Percentiles rank a stretch among this genome's conserved stretches.
Evolutionary conservation across 192 early-diverging fungal species (phyloP).

Genomic region (Gaertneriomyces sp.): DNA sequence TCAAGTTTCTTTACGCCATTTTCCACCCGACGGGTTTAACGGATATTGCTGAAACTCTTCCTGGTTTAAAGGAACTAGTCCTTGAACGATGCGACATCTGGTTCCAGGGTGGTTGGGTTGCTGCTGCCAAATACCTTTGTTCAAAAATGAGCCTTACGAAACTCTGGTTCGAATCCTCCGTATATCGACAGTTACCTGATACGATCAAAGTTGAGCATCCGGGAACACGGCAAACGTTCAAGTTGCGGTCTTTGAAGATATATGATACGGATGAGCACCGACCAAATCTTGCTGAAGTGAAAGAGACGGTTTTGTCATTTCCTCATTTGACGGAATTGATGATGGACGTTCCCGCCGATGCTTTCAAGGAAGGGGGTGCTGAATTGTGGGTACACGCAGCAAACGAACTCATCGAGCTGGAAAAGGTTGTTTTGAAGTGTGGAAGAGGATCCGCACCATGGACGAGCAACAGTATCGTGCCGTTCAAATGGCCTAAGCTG

Average conservation of each 20-base stretch:
- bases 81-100: slow-evolving; percentile 6
- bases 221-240: neutral
- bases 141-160: neutral
- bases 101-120: slow-evolving; percentile 1
- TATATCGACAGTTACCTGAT: neutral
- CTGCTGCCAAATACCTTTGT: neutral
- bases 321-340: neutral
- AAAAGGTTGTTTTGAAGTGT: slow-evolving; percentile 1
- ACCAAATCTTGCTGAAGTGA: neutral
- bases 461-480: neutral
- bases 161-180: neutral
- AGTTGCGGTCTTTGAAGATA: slow-evolving; percentile 1
- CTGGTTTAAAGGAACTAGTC: neutral
- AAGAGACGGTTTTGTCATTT: neutral
- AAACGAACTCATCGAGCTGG: neutral
- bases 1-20: slow-evolving; percentile 2
- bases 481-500: slow-evolving; percentile 6
- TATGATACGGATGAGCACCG: neutral
- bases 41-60: neutral
- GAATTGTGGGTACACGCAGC: neutral
- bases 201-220: neutral
- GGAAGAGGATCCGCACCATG: neutral
- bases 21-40: neutral
- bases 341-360: slow-evolving; percentile 1
- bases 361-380: neutral